A percentile compares a stretch with the other conserved stretches of the same genome.
phyloP scores from a whole-genome alignment of 2,329 filamentous ascomycete genomes.

The Colletotrichum camelliae region DNA sequence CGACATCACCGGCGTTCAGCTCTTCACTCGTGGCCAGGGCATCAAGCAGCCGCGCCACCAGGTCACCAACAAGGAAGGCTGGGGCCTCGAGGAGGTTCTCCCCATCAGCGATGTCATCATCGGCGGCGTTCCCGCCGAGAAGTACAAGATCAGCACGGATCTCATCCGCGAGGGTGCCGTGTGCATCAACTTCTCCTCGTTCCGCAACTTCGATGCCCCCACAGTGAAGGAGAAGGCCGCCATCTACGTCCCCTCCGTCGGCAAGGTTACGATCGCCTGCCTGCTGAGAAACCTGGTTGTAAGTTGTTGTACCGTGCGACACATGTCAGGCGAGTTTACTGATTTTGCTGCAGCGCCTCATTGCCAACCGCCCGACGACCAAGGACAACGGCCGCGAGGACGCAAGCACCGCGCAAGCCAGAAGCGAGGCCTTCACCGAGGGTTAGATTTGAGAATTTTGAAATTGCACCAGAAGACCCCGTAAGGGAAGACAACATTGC shows the following conservation, averaged over 20 bases:
- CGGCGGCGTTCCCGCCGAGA: conserved; percentile 85
- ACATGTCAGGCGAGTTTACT: not conserved
- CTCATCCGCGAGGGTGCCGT: conserved; percentile 88
- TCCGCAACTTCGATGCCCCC: conserved; percentile 86
- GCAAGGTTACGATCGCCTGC: conserved; percentile 96
- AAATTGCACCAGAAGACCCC: not conserved
- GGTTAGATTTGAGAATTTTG: conserved; percentile 28
- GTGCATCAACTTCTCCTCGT: conserved; percentile 98
- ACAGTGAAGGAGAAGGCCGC: conserved; percentile 94
- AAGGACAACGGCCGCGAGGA: conserved; percentile 37
- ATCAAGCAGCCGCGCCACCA: conserved; percentile 87
- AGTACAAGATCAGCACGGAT: conserved; percentile 87
- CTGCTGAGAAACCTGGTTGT: conserved; percentile 88
- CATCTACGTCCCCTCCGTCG: conserved; percentile 96
- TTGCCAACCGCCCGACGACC: conserved; percentile 52
- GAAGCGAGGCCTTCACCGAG: conserved; percentile 46
- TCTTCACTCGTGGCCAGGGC: conserved; percentile 89
- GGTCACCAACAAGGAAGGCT: conserved; percentile 81
- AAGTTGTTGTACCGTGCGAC: conserved; percentile 39
- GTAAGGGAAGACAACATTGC: not conserved
- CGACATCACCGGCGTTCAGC: conserved; percentile 88
- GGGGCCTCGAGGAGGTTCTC: conserved; percentile 80
- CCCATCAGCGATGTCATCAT: conserved; percentile 94
- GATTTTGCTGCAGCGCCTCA: conserved; percentile 46
- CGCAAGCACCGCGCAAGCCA: conserved; percentile 35